Evolutionary conservation across 1,139 yeast species (phyloP), one percentile per base, ranked within the genome.

Genomic region (Candida tetrigidarum): DNA sequence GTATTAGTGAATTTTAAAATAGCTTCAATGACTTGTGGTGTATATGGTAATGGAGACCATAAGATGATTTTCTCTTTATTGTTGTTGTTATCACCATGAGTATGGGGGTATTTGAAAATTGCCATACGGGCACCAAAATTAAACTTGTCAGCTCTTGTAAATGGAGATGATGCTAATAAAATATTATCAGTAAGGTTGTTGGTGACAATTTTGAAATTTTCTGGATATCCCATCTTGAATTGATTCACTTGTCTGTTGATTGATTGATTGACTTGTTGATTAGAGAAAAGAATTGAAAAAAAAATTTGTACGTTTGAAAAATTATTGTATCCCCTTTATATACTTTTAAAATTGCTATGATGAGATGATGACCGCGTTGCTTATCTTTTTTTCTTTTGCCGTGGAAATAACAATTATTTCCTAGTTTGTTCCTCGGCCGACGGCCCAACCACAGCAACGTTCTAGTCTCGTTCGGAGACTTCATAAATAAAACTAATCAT

Each of bases 91-190:
- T 32, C 19, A 10, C n/a, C 25, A 22, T 22, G 25, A 10, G 6
- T 10, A 6, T 45, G 37, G 9, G 42, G 27, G 23, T 66, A 57
- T 41, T 75, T 64, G 47, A 74, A 59, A 7, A 82, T 62, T 0
- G 87, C 78, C 79, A 81, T 75, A 48, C 90, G 68, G 14, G 79
- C 84, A 20, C 91, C 92, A 50, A 84, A 76, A 45, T 78, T 74
- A 44, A 82, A 50, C 37, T 58, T 61, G 45, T 67, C 62, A 9
- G 62, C 55, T 43, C 78, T 57, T 9, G 68, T 62, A 65, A 81
- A 81, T 1, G 76, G 67, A 9, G 74, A 62, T 4, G 85, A 77
- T 16, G 83, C 77, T 37, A 78, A 69, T 32, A 73, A 76, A 7
- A 81, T 64, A 42, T 70, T 63, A 2, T 74, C 72, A 4, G 81